Evolutionary conservation across 1,139 yeast genomes (phyloP), one percentile per base, ranked within the genome.

Genomic region (Magnusiomyces paraingens): DNA sequence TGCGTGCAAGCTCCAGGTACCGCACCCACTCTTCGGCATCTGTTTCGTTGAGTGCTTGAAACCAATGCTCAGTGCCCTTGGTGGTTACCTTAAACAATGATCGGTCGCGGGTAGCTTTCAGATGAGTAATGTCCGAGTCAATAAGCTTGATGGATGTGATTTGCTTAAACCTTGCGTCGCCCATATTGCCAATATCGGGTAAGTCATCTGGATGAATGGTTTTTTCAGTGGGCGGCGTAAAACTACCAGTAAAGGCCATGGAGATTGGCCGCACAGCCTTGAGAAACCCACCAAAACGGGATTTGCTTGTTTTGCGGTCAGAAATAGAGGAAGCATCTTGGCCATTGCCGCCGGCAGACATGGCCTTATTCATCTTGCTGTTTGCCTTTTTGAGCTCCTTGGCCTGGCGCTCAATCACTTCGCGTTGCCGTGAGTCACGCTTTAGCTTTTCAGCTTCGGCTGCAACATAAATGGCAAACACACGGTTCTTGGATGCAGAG

Each of bases 1-100:
- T 68, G 55, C 75, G 74, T 1, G 79, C 74, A 12, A 66, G 61
- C 36, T 67, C 69, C 26, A 78, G 65, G 46, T 70, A 64, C 50
- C 76, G 73, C 42, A 88, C 74, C 98, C 98, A 93, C 51, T 83
- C 89, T 55, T 80, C 81, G 57, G 86, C 80, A 40, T 87, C 95
- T 2, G 62, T 60, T n/a, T 82, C 84, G 59, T 70, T 73, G 1
- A 78, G 67, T 0, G 94, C 84, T 67, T 93, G 97, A 65, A 91
- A 77, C 47, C 43, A 14, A 62, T 74, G 80, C 57, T 85, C 91
- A n/a, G 59, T 47, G 29, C 40, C 77, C 77, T 70, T 72, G 36
- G 79, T 82, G 22, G 81, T 81, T 47, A 89, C 72, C 63, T 84
- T 84, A 73, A 89, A 86, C 55, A 84, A 63, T 2, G 56, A 45